Base-by-base conservation (phyloP, 192 early-diverging fungal genomes). In the Gigaspora rosea region DNA sequence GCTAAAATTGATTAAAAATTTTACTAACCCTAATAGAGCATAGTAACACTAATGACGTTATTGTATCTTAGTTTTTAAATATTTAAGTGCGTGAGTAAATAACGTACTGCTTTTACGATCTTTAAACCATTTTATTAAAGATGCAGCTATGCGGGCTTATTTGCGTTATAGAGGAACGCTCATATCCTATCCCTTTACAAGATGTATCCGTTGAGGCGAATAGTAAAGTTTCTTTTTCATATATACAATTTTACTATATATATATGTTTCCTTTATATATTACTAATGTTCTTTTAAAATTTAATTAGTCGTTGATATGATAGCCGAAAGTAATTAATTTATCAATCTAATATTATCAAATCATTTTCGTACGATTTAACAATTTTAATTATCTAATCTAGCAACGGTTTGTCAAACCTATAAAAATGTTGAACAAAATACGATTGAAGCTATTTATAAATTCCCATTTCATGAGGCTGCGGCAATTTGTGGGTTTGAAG, bases 171-270 rank as follows among this genome's bases (percentile, higher is more conserved):
- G 27, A 27, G 27, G 27, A 27, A 27, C 1, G 1, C 1, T 27
- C 27, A 27, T 27, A 27, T 27, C 27, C 27, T 27, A 1, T 27
- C 27, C 27, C 27, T 27, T 27, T 27, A 10, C 61, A 75, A 65
- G 65, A 75, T 75, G 73, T 75, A 11, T 5, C 4, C 1, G 62
- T 75, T n/a, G 62, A 75, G 47, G 73, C 73, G 16, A 75, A 75
- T 65, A 13, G 73, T 74, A 74, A 57, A 20, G 13, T 20, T 48
- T 32, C 16, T 70, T 49, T 27, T 27, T 27, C 1, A 27, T 27
- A 27, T 27, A 0, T 27, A n/a, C 1, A 27, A 27, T 27, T 27
- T 27, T n/a, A 27, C 1, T 27, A 1, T 27, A 0, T 27, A 32
- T 70, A 51, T 51, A 27, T 20, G 51, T 54, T 51, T 51, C 20